Evolutionary conservation across 768 basidiomycete species (phyloP).

Genomic region (Mycena olivaceomarginata): DNA sequence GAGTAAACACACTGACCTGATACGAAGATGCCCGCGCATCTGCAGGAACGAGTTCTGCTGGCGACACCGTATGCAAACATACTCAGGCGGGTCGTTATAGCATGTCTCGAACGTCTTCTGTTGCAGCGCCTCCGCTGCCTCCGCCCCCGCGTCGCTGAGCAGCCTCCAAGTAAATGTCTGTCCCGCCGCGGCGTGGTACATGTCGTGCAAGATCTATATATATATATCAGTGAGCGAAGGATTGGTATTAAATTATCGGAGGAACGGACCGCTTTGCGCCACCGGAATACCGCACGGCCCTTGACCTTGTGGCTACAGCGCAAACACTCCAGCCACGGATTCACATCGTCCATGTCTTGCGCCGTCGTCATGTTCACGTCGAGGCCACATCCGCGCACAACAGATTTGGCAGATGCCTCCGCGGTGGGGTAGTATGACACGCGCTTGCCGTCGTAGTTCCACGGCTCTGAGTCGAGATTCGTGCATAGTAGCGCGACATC

Average conservation of each 20-base stretch:
- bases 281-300: conserved; percentile 47
- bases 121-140: conserved; percentile 44
- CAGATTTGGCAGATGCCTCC: conserved; percentile 39
- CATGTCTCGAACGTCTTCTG: conserved; percentile 20
- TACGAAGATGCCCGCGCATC: conserved; percentile 40
- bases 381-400: conserved; percentile 44
- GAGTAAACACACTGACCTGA: conserved; percentile 30
- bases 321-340: conserved; percentile 48
- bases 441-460: conserved; percentile 44
- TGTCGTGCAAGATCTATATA: conserved; percentile 48
- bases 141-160: conserved; percentile 39
- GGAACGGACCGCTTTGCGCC: conserved; percentile 46
- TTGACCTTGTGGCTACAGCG: conserved; percentile 41
- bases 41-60: conserved; percentile 35
- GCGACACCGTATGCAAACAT: conserved; percentile 42
- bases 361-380: conserved; percentile 40
- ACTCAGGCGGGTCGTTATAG: conserved; percentile 25
- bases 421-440: conserved; percentile 42
- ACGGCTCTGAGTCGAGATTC: conserved; percentile 46
- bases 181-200: conserved; percentile 44
- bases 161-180: conserved; percentile 38
- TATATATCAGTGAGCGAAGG: background rate
- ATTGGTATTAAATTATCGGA: background rate
- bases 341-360: conserved; percentile 45
- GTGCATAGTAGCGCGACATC: conserved; percentile 40